Evolutionary conservation across 2,329 filamentous ascomycete genomes (phyloP).

Genomic region (Cytospora mali): DNA sequence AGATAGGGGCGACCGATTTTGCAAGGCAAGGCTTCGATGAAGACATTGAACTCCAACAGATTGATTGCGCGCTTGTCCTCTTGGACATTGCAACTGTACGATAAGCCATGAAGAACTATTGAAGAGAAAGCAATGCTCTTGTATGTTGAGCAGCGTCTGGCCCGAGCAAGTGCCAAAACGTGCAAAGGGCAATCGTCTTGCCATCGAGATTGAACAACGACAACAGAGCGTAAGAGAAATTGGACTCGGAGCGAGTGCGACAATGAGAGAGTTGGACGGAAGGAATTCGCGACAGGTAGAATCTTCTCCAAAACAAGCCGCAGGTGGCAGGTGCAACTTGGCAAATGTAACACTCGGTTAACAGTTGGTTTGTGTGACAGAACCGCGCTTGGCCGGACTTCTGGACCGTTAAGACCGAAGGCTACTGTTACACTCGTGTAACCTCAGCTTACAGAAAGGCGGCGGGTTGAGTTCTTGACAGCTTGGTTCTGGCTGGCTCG

Average conservation of each 20-base stretch:
- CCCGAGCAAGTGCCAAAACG: background rate
- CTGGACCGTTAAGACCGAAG: background rate
- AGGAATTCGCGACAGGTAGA: background rate
- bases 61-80: background rate
- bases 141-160: background rate
- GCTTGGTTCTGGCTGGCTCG: background rate
- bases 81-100: background rate
- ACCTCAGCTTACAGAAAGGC: background rate
- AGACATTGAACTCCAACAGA: background rate
- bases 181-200: background rate
- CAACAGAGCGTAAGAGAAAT: background rate
- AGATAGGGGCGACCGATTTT: slow-evolving; percentile 16
- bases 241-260: background rate
- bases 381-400: slow-evolving; percentile 19
- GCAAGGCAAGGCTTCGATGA: background rate
- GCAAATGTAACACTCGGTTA: slow-evolving; percentile 13
- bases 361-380: slow-evolving; percentile 14
- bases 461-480: background rate
- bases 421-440: background rate
- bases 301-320: background rate
- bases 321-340: background rate
- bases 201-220: background rate
- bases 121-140: background rate
- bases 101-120: too few species aligned
- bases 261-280: background rate